Evolutionary conservation across 1,284 basidiomycete species (phyloP), one percentile per base, ranked within the genome.

Genomic region (Pyrrhoderma lamaoense): DNA sequence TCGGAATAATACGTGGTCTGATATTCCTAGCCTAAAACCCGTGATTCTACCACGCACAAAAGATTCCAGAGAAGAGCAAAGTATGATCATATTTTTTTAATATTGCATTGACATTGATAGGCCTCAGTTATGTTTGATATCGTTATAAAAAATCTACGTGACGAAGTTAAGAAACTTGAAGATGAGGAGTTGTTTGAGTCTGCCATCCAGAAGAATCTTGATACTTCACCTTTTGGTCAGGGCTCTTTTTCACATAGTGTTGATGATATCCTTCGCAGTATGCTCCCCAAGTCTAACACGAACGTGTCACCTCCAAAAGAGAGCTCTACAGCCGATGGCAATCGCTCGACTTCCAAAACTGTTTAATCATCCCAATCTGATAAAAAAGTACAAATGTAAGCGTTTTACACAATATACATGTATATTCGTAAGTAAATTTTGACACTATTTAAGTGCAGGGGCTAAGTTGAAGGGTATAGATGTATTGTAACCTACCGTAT

Each of bases 181-280:
- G 82, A 85, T 43, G 75, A 85, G 56, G 81, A 83, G 43, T 62
- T 79, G 18, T 79, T 83, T 57, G 82, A 85, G 56, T 74, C 77
- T 51, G 74, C 72, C 21, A 63, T 82, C n/a, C 65, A 76, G 22
- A 75, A 72, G 38, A 75, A 78, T 47, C 78, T 80, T 3, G 74
- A 71, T 53, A 71, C 75, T 37, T 72, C 69, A 22, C 60, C 76
- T 37, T 76, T 80, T 50, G 68, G 69, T 3, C 71, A 74, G 39
- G 27, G 44, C 8, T 73, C 78, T 1, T 70, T 73, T 11, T 72
- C 81, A 9, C 69, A 68, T 36, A 75, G 83, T 55, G 71, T 87
- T 46, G 81, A 84, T 61, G 60, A 63, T 9, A 73, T 88, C 56
- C 77, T 88, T 77, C 72, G 69, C 34, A 76, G 75, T 60, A 79